These are phyloP conservation scores for Xanthoconium stramineum DNA, from an alignment of 768 basidiomycete genomes.

Conservation along the genomic window DNA sequence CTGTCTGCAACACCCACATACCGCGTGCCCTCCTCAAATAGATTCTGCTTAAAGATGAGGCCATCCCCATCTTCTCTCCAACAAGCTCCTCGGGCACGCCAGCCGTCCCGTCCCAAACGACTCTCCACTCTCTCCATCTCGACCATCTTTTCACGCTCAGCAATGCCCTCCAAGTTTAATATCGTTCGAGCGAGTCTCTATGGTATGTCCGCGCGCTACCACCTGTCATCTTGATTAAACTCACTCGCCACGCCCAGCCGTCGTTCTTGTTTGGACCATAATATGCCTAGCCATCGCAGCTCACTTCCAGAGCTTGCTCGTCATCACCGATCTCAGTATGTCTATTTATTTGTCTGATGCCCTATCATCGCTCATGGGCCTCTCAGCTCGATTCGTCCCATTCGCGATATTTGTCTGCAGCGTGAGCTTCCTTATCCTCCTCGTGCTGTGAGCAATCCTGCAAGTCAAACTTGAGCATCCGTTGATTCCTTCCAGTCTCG, in stretches of 20 bases:
- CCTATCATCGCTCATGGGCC: constrained; percentile 2
- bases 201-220: constrained; percentile 39
- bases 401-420: constrained; percentile 80
- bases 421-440: constrained; percentile 64
- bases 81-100: constrained; percentile 23
- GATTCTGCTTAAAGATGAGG: constrained; percentile 28
- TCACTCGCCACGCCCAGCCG: constrained; percentile 36
- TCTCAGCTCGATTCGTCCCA: constrained; percentile 78
- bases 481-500: constrained; percentile 42
- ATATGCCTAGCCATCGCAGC: constrained; percentile 79
- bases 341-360: neutral
- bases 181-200: constrained; percentile 66
- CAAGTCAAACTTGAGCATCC: neutral
- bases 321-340: constrained; percentile 80
- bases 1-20: constrained; percentile 24
- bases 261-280: constrained; percentile 69
- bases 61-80: constrained; percentile 20
- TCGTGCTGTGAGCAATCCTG: constrained; percentile 53
- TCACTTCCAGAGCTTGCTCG: constrained; percentile 69
- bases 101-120: constrained; percentile 35
- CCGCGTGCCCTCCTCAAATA: constrained; percentile 29
- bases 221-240: constrained; percentile 4
- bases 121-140: constrained; percentile 28
- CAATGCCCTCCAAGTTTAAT: constrained; percentile 73
- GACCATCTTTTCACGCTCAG: constrained; percentile 31